Percentiles rank a stretch among this genome's conserved stretches.
Conservation (phyloP, 2,329 filamentous ascomycete genomes). For the Venturia oleaginea region DNA sequence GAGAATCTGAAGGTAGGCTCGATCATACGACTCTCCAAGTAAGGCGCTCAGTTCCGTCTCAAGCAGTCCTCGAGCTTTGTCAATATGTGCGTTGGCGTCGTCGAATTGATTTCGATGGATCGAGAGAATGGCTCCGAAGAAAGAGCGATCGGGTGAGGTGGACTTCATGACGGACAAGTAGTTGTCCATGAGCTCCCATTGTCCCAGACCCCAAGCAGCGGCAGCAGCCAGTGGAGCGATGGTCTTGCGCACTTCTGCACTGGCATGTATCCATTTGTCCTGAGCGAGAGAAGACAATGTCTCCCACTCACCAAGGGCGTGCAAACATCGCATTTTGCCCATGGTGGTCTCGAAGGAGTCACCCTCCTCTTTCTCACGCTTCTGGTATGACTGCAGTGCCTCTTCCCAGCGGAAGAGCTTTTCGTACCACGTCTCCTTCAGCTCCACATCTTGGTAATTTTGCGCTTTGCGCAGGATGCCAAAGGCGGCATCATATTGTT, state of each 20-base stretch:
- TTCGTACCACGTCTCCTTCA: slow-evolving; percentile 98
- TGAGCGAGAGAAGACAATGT: slow-evolving; percentile 79
- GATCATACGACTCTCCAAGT: slow-evolving; percentile 96
- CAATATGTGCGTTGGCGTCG: slow-evolving; percentile 79
- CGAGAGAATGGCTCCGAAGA: slow-evolving; percentile 92
- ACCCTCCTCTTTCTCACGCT: slow-evolving; percentile 64
- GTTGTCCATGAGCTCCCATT: slow-evolving; percentile 98
- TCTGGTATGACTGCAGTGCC: slow-evolving; percentile 82
- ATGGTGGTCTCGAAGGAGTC: slow-evolving; percentile 88
- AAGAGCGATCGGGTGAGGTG: slow-evolving; percentile 85
- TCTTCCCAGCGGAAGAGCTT: slow-evolving; percentile 98
- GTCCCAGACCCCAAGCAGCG: slow-evolving; percentile 89
- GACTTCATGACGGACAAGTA: slow-evolving; percentile 94
- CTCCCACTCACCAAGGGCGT: slow-evolving; percentile 97
- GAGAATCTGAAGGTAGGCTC: slow-evolving; percentile 95
- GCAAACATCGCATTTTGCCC: slow-evolving; percentile 98
- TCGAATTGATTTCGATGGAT: slow-evolving; percentile 94
- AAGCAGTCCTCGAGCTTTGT: slow-evolving; percentile 83
- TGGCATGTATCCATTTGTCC: slow-evolving; percentile 88
- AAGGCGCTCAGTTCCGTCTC: slow-evolving; percentile 93
- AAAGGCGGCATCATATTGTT: slow-evolving; percentile 97
- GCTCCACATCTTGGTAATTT: slow-evolving; percentile 87
- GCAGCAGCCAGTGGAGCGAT: slow-evolving; percentile 92
- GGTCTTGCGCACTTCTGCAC: slow-evolving; percentile 74
- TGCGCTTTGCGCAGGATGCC: slow-evolving; percentile 95